phyloP scores from a whole-genome alignment of 306 rosid species.

The Fagus crenata region DNA sequence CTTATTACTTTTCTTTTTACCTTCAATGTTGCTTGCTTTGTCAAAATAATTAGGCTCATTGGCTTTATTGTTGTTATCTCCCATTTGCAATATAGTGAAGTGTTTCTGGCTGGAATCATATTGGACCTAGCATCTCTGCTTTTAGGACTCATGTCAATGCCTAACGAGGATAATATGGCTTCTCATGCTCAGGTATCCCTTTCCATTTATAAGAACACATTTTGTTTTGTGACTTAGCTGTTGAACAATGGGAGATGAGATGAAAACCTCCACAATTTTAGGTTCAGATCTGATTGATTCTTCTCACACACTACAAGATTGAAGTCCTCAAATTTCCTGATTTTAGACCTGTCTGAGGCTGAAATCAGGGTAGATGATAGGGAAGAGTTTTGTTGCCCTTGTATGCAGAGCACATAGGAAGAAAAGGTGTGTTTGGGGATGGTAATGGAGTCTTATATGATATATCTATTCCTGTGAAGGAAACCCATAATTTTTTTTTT shows the following conservation, averaged over 20 bases:
- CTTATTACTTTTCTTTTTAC: background rate
- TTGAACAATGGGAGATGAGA: slow-evolving; percentile 19
- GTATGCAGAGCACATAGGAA: background rate
- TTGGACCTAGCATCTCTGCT: slow-evolving; percentile 33
- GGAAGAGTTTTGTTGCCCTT: background rate
- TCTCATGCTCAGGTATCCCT: slow-evolving; percentile 62
- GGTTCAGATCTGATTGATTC: slow-evolving; percentile 2
- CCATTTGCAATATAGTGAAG: slow-evolving; percentile 5
- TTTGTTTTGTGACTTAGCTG: slow-evolving; percentile 1
- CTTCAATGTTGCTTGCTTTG: background rate
- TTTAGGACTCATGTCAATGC: slow-evolving; percentile 48
- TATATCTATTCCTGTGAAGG: background rate
- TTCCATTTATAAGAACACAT: slow-evolving; percentile 20
- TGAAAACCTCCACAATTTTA: background rate
- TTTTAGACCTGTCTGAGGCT: background rate
- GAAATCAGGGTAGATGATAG: background rate
- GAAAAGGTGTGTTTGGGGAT: background rate
- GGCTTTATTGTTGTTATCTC: slow-evolving; percentile 11
- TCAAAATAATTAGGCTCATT: background rate
- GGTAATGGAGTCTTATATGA: background rate
- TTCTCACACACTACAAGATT: background rate
- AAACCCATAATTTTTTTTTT: background rate
- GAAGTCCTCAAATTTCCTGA: background rate
- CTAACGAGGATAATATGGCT: slow-evolving; percentile 60
- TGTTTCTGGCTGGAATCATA: slow-evolving; percentile 24